These are phyloP conservation scores for Arabis hirsuta DNA, from an alignment of 345 rosid genomes.

Conservation along the genomic window DNA sequence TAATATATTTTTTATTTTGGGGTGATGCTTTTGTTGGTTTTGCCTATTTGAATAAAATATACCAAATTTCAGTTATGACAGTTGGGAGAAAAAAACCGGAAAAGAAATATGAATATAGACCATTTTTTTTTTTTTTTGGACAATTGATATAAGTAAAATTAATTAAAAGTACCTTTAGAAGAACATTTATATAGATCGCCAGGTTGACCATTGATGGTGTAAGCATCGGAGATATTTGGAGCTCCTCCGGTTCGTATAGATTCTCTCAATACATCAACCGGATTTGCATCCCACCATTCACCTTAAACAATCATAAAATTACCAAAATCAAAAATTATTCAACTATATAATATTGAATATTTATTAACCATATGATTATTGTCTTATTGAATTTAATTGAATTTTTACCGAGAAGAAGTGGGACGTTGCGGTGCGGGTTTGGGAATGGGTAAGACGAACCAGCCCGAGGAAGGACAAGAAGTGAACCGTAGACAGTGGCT, in stretches of 20 bases:
- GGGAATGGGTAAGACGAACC: constrained; percentile 78
- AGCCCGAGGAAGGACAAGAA: constrained; percentile 69
- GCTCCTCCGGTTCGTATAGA: constrained; percentile 74
- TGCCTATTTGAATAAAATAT: constrained; percentile 1
- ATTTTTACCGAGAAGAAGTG: constrained; percentile 72
- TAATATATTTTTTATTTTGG: neutral
- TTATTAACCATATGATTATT: neutral
- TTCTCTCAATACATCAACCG: constrained; percentile 74
- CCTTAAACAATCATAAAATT: constrained; percentile 47
- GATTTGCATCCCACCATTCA: constrained; percentile 98
- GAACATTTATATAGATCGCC: constrained; percentile 96
- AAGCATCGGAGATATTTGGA: constrained; percentile 82
- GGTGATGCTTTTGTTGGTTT: constrained; percentile 5
- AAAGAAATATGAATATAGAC: neutral
- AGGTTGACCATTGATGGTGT: constrained; percentile 91
- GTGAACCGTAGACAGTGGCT: constrained; percentile 92
- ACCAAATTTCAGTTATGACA: constrained; percentile 33
- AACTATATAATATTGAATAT: neutral
- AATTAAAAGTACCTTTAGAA: constrained; percentile 54
- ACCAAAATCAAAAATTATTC: neutral
- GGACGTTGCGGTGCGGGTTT: constrained; percentile 73
- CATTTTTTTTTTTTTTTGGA: neutral
- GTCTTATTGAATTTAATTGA: neutral
- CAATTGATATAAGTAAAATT: neutral
- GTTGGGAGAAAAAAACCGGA: constrained; percentile 19